A percentile compares a stretch with the other conserved stretches of the same genome.
Conservation (phyloP, 2,329 filamentous ascomycete genomes). For the Fusarium cyanostomum region DNA sequence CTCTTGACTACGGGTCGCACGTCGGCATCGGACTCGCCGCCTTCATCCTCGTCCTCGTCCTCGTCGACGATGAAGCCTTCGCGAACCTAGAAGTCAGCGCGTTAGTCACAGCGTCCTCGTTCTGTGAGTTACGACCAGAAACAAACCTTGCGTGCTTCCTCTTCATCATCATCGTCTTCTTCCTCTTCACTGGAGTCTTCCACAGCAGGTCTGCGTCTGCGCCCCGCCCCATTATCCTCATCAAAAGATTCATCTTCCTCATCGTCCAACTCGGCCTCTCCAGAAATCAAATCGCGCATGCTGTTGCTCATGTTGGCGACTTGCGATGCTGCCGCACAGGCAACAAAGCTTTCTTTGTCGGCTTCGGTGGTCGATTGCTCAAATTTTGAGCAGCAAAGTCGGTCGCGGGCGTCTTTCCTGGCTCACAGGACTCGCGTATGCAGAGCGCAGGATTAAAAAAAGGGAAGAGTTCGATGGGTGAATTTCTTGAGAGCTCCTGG, state of each 20-base stretch:
- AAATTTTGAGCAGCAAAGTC: not conserved
- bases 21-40: slow-evolving; percentile 64
- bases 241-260: slow-evolving; percentile 87
- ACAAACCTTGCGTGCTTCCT: slow-evolving; percentile 78
- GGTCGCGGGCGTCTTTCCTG: not conserved
- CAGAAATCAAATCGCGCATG: slow-evolving; percentile 82
- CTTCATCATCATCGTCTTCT: slow-evolving; percentile 90
- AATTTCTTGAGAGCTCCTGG: slow-evolving; percentile 26
- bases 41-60: slow-evolving; percentile 81
- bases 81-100: slow-evolving; percentile 68
- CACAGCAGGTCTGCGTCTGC: slow-evolving; percentile 56
- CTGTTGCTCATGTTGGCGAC: slow-evolving; percentile 65
- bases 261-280: slow-evolving; percentile 84
- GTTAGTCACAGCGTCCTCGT: slow-evolving; percentile 6
- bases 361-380: slow-evolving; percentile 20
- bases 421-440: not conserved
- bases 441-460: slow-evolving; percentile 17
- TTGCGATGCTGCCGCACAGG: slow-evolving; percentile 41
- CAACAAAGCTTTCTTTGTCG: slow-evolving; percentile 37
- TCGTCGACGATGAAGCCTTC: slow-evolving; percentile 98
- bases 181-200: slow-evolving; percentile 94
- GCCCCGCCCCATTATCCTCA: slow-evolving; percentile 74
- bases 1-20: slow-evolving; percentile 68
- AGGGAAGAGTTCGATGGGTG: slow-evolving; percentile 13
- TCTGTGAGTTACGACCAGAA: not conserved